Evolutionary conservation across 805 yeast species (phyloP).

Genomic region (Wickerhamiella vanderwaltii): DNA sequence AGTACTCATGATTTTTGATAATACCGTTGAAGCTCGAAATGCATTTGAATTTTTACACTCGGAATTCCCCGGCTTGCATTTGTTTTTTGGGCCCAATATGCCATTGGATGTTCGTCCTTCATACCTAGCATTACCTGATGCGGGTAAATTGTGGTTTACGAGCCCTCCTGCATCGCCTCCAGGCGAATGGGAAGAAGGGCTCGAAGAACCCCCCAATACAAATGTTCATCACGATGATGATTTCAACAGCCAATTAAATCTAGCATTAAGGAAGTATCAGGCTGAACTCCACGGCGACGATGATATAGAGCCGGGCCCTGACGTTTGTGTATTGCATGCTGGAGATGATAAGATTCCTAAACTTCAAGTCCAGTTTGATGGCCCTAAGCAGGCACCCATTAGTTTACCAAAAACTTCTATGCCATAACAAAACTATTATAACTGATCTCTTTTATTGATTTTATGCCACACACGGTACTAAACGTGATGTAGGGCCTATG

Average conservation of each 20-base stretch:
- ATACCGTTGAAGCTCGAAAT: slow-evolving; percentile 11
- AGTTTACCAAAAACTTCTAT: not conserved
- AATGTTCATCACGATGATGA: slow-evolving; percentile 17
- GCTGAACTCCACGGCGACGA: slow-evolving; percentile 1
- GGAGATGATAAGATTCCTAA: slow-evolving; percentile 4
- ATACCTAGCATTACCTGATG: slow-evolving; percentile 18
- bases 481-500: no score
- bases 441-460: not conserved
- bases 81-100: slow-evolving; percentile 10
- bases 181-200: slow-evolving; percentile 17
- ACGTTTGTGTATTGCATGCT: slow-evolving; percentile 8
- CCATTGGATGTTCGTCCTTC: slow-evolving; percentile 2
- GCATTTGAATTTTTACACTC: not conserved
- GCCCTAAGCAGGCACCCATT: not conserved
- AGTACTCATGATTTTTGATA: slow-evolving; percentile 18
- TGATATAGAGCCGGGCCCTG: not conserved
- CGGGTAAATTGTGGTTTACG: slow-evolving; percentile 20
- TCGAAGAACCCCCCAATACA: slow-evolving; percentile 21
- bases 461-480: no score
- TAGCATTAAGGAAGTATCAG: slow-evolving; percentile 13
- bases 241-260: slow-evolving; percentile 16
- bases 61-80: not conserved
- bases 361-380: slow-evolving; percentile 3
- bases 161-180: slow-evolving; percentile 24
- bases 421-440: not conserved